These are phyloP conservation scores for Phytopythium oedochilum DNA, from an alignment of 352 stramenopile species.

Conservation along the genomic window DNA sequence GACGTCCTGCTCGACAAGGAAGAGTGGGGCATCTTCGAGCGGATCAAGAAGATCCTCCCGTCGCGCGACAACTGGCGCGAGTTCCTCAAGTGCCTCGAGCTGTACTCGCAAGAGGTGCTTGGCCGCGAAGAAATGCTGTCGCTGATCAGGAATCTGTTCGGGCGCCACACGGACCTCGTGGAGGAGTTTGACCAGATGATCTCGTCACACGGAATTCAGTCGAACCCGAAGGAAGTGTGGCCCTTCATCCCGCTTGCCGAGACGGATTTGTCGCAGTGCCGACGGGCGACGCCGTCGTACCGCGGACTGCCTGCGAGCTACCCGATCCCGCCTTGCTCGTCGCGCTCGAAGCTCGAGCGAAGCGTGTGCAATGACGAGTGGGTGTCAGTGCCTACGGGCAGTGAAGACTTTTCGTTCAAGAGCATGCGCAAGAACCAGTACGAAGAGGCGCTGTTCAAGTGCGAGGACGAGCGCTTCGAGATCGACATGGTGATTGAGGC, in stretches of 20 bases:
- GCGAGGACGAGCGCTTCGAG: conserved; percentile 97
- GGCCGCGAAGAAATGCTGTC: conserved; percentile 86
- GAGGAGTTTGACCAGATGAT: conserved; percentile 78
- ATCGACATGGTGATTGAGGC: conserved; percentile 96
- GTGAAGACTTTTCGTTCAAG: conserved; percentile 98
- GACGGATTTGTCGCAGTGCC: conserved; percentile 89
- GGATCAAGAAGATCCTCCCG: conserved; percentile 91
- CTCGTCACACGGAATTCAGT: conserved; percentile 70
- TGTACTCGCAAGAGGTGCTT: conserved; percentile 97
- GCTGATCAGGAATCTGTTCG: conserved; percentile 86
- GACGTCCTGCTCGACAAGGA: conserved; percentile 83
- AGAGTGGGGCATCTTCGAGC: conserved; percentile 93
- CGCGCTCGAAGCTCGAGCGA: conserved; percentile 89
- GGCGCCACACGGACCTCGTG: conserved; percentile 77
- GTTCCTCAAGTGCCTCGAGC: conserved; percentile 98
- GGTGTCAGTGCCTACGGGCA: conserved; percentile 97
- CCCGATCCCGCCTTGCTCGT: conserved; percentile 95
- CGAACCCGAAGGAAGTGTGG: conserved; percentile 87
- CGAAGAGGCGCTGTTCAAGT: conserved; percentile 98
- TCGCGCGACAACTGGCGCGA: conserved; percentile 94
- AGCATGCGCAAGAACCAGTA: conserved; percentile 99
- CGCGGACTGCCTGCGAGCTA: conserved; percentile 96
- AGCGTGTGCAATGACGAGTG: conserved; percentile 95
- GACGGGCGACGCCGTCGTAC: conserved; percentile 95
- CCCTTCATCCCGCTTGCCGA: conserved; percentile 89